Percentiles rank a stretch among this genome's conserved stretches.
Conservation (phyloP, 2,329 filamentous ascomycete species). For the Nannizzia gypsea region DNA sequence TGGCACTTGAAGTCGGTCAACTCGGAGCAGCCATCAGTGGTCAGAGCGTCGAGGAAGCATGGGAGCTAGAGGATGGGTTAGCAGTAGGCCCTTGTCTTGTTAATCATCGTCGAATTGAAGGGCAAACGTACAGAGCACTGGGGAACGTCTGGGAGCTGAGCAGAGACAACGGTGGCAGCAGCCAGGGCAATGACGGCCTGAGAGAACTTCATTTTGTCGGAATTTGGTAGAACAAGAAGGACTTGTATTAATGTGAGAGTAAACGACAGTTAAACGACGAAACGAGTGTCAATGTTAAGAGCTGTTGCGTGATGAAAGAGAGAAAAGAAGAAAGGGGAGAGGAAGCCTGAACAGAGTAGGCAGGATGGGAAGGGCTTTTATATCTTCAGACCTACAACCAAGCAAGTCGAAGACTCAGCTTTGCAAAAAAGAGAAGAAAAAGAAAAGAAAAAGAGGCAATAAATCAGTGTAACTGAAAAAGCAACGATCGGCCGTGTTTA, state of each 20-base stretch:
- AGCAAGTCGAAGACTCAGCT: neutral
- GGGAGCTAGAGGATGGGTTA: slow-evolving; percentile 25
- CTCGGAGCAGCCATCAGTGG: slow-evolving; percentile 33
- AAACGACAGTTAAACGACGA: slow-evolving; percentile 9
- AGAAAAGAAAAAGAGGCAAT: neutral
- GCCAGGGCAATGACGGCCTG: slow-evolving; percentile 27
- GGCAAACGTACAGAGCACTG: slow-evolving; percentile 37
- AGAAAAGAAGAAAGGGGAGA: slow-evolving; percentile 4
- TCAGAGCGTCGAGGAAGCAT: slow-evolving; percentile 36
- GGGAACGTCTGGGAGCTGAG: slow-evolving; percentile 37
- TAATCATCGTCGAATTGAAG: neutral
- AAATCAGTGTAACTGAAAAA: neutral
- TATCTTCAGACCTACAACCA: neutral
- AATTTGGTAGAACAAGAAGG: neutral
- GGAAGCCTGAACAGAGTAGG: neutral
- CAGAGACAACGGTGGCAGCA: slow-evolving; percentile 34
- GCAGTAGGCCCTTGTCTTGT: neutral
- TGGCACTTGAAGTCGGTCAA: slow-evolving; percentile 41
- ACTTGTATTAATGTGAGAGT: neutral
- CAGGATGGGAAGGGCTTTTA: slow-evolving; percentile 1
- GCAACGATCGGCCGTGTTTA: neutral
- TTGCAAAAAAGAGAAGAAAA: neutral
- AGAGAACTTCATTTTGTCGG: slow-evolving; percentile 26
- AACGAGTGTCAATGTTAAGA: slow-evolving; percentile 13
- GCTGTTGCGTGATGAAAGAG: slow-evolving; percentile 4